Evolutionary conservation across 257 asterid species (phyloP), one percentile per base, ranked within the genome.

Genomic region (Solanum microdontum): DNA sequence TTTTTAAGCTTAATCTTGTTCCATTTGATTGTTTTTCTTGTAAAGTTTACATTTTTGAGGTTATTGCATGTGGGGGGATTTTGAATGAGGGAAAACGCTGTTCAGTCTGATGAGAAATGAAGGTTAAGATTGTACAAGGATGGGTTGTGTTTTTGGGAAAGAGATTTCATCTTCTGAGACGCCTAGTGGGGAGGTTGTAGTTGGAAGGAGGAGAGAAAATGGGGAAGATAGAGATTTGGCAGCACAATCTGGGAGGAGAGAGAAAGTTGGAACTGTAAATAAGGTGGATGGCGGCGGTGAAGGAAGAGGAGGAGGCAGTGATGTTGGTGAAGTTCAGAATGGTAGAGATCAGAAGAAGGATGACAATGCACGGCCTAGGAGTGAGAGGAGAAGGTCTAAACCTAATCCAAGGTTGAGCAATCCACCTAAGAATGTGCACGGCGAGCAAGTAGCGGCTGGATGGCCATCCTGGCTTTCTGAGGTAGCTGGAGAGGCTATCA

Each of bases 371-470:
- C 86, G 93, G 76, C 84, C 84, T 32, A 88, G 94, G 64, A 92
- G 94, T 72, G 96, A 95, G 91, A 93, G 95, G 90, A 94, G 97
- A 92, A 90, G 94, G 91, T 89, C 94, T 77, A 95, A 89, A 92
- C 96, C 97, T 6, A 94, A 94, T 91, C 98, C 98, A 1, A 92
- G 97, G 93, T 88, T 93, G 68, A 91, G 98, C 74, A 94, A 95
- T 82, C 98, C 95, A n/a, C 95, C 97, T 83, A 95, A 93, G 90
- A 72, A 92, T 86, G 88, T 94, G 87, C 98, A 92, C 17, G 98
- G 98, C 23, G 98, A 95, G 93, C 98, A 95, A 91, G 97, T 95
- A 58, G 97, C 98, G 45, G 98, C 98, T 14, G 98, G 98, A 62
- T 95, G 98, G 98, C 98, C 98, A 5, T 87, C 96, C 4, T 95